These are phyloP conservation scores for Dioszegia hungarica DNA, from an alignment of 768 basidiomycete species.

Conservation along the genomic window DNA sequence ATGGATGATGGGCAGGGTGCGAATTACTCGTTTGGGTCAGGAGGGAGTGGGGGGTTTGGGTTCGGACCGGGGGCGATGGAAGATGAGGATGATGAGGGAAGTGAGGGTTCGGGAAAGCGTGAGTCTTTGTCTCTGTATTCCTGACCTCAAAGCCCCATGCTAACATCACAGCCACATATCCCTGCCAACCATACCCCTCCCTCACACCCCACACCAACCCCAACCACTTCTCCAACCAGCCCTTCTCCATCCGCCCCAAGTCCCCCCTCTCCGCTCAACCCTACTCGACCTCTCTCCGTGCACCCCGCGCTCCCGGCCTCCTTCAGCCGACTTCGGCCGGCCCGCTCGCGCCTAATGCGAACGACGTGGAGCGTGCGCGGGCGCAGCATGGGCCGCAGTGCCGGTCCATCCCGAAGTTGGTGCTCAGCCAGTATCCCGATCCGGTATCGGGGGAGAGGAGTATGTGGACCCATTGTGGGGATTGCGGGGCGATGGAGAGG, in stretches of 20 bases:
- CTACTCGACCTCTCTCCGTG: constrained; percentile 33
- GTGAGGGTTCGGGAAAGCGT: constrained; percentile 6
- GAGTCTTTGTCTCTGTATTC: neutral
- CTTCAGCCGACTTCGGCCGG: constrained; percentile 29
- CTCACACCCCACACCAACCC: constrained; percentile 39
- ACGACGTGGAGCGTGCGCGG: constrained; percentile 32
- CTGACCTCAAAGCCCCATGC: neutral
- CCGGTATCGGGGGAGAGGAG: constrained; percentile 28
- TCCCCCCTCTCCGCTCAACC: constrained; percentile 37
- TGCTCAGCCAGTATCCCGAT: constrained; percentile 34
- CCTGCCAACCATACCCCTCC: constrained; percentile 19
- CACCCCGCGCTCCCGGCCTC: constrained; percentile 21
- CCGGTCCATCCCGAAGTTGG: constrained; percentile 32
- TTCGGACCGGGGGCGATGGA: constrained; percentile 43
- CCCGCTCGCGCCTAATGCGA: constrained; percentile 25
- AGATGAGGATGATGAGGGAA: constrained; percentile 30
- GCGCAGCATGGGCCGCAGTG: constrained; percentile 33
- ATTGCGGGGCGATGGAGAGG: constrained; percentile 37
- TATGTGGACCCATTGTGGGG: constrained; percentile 37
- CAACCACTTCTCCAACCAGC: constrained; percentile 35
- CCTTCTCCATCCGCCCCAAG: constrained; percentile 11
- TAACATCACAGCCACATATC: neutral
- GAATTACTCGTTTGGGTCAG: constrained; percentile 17
- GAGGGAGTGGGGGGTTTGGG: constrained; percentile 35
- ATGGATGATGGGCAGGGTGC: neutral